A percentile compares a stretch with the other conserved stretches of the same genome.
Evolutionary conservation across 2,329 filamentous ascomycete species (phyloP).

Genomic region (Calonectria pteridis): DNA sequence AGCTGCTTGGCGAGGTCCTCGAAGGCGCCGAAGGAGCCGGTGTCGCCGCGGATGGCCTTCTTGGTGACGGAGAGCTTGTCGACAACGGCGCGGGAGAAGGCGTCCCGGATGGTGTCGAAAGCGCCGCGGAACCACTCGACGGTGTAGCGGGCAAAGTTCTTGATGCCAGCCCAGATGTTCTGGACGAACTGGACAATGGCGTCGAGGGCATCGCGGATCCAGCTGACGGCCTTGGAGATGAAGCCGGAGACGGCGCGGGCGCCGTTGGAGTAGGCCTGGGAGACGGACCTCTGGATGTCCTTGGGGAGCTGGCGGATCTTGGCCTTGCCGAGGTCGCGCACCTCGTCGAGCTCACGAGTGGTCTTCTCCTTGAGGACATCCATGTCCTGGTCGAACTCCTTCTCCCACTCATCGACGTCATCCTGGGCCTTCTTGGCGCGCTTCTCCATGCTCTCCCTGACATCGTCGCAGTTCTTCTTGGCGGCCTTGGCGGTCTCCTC

Average conservation of each 20-base stretch:
- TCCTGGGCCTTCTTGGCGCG: background rate
- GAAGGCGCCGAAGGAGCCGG: background rate
- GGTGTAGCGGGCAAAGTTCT: background rate
- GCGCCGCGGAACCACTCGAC: background rate
- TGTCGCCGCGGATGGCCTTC: background rate
- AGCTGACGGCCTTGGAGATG: background rate
- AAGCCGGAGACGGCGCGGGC: background rate
- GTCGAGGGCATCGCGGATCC: background rate
- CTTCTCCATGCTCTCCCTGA: background rate
- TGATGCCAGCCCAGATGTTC: background rate
- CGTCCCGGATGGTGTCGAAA: background rate
- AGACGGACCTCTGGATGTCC: background rate
- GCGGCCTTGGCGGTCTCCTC: background rate
- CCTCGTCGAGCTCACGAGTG: background rate
- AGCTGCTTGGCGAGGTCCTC: constrained; percentile 6
- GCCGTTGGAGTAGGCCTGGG: background rate
- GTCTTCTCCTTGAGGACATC: background rate
- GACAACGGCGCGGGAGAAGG: background rate
- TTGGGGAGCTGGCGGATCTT: background rate
- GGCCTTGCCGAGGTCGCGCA: background rate
- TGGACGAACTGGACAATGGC: background rate
- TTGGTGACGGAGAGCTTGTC: background rate
- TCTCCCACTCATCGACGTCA: background rate
- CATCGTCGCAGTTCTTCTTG: background rate
- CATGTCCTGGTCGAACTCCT: background rate